These are phyloP conservation scores for Vitis hybrid DNA, from an alignment of 177 flowering plant species.

Conservation along the genomic window DNA sequence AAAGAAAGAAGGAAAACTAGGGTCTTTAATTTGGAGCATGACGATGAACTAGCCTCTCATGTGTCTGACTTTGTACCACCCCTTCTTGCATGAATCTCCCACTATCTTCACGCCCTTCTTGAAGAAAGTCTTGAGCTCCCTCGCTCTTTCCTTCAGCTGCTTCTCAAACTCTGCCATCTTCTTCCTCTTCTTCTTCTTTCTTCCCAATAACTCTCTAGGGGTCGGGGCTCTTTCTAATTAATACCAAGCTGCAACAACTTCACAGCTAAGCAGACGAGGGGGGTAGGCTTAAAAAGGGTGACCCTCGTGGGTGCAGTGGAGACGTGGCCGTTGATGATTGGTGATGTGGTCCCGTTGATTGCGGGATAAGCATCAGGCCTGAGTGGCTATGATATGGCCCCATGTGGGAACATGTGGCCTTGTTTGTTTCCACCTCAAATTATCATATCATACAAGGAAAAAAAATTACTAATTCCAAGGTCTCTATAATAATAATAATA, in stretches of 20 bases:
- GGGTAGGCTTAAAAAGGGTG: too few species aligned
- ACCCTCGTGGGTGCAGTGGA: constrained; percentile 13
- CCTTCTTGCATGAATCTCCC: constrained; percentile 64
- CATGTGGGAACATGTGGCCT: background rate
- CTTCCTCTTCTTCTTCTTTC: background rate
- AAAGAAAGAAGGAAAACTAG: too few species aligned
- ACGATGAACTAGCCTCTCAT: constrained; percentile 18
- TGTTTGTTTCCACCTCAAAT: background rate
- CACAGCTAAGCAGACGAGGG: background rate
- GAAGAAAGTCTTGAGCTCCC: constrained; percentile 51
- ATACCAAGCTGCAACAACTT: too few species aligned
- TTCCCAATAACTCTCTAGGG: background rate
- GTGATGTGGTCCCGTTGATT: constrained; percentile 11
- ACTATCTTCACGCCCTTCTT: constrained; percentile 61
- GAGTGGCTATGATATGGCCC: background rate
- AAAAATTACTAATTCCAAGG: too few species aligned
- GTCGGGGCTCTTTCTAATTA: too few species aligned
- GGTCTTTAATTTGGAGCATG: background rate
- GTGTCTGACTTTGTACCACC: constrained; percentile 67
- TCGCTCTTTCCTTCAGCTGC: constrained; percentile 60
- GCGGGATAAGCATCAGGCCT: constrained; percentile 8
- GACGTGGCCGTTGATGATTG: constrained; percentile 18
- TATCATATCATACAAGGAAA: background rate
- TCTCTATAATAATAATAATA: too few species aligned
- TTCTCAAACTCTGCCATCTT: constrained; percentile 50